Conservation (phyloP, 441 rosid genomes). For the Jatropha podagrica region DNA sequence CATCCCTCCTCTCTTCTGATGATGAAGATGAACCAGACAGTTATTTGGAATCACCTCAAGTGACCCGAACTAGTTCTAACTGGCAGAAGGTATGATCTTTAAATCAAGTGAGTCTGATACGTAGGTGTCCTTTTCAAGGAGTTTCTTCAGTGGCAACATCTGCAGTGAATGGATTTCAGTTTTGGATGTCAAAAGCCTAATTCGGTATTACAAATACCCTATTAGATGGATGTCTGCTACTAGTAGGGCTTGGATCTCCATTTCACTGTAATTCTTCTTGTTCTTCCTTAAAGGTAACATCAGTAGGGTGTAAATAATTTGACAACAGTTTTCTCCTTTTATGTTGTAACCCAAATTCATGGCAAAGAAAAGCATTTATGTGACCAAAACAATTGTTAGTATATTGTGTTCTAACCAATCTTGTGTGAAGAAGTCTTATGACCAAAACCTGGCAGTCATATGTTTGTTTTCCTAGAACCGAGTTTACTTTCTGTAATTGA, state of each 20-base stretch:
- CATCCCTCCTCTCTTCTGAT: constrained; percentile 77
- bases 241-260: not conserved
- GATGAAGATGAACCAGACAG: constrained; percentile 77
- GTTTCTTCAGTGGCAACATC: not conserved
- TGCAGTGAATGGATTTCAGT: constrained; percentile 16
- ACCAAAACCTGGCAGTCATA: not conserved
- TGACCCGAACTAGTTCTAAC: constrained; percentile 32
- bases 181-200: constrained; percentile 14
- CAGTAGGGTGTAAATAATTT: constrained; percentile 15
- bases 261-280: not conserved
- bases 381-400: not conserved
- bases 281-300: constrained; percentile 2
- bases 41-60: constrained; percentile 43
- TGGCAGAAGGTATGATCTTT: constrained; percentile 40
- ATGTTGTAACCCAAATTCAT: not conserved
- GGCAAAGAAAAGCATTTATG: not conserved
- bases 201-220: not conserved
- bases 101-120: constrained; percentile 2
- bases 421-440: not conserved
- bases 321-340: not conserved
- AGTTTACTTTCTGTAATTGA: too few species aligned
- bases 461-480: too few species aligned
- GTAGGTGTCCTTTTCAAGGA: not conserved
- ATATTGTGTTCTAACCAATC: not conserved
- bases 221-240: not conserved